Conservation (phyloP, 208 protist species). For the Leishmania amazonensis region DNA sequence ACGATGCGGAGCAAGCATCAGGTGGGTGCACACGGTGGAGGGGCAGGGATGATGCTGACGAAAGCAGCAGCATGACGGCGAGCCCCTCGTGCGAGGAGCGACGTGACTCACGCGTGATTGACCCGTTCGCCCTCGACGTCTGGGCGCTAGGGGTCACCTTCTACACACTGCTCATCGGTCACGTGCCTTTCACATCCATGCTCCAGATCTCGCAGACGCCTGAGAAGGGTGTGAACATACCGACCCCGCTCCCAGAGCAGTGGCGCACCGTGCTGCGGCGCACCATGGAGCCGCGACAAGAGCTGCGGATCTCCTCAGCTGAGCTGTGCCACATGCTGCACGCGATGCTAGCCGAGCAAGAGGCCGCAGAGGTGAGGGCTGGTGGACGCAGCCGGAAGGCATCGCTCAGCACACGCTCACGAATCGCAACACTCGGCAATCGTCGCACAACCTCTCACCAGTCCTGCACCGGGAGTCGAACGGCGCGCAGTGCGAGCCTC, state of each 20-base stretch:
- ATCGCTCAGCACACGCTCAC: conserved; percentile 3
- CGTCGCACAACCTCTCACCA: not conserved
- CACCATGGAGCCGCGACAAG: conserved; percentile 18
- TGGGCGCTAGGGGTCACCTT: conserved; percentile 91
- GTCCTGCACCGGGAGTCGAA: not conserved
- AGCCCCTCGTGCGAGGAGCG: not conserved
- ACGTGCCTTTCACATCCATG: conserved; percentile 89
- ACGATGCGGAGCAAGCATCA: not conserved
- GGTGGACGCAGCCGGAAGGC: not conserved
- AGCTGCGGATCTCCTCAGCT: conserved; percentile 12
- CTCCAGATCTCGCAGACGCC: conserved; percentile 26
- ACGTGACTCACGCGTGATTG: conserved; percentile 15
- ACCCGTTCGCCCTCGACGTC: conserved; percentile 86
- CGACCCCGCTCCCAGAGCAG: conserved; percentile 8
- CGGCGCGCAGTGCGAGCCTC: not conserved
- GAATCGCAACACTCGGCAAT: not conserved
- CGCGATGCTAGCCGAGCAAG: conserved; percentile 19
- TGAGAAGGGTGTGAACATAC: conserved; percentile 9
- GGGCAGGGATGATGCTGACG: not conserved
- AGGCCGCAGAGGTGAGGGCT: not conserved
- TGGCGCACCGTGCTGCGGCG: conserved; percentile 23
- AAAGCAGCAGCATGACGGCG: not conserved
- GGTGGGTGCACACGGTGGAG: not conserved
- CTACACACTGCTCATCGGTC: conserved; percentile 88
- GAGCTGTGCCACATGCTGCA: conserved; percentile 21